A percentile compares a stretch with the other conserved stretches of the same genome.
phyloP scores from a whole-genome alignment of 169 alveolate species.

The Plasmodium coatneyi region DNA sequence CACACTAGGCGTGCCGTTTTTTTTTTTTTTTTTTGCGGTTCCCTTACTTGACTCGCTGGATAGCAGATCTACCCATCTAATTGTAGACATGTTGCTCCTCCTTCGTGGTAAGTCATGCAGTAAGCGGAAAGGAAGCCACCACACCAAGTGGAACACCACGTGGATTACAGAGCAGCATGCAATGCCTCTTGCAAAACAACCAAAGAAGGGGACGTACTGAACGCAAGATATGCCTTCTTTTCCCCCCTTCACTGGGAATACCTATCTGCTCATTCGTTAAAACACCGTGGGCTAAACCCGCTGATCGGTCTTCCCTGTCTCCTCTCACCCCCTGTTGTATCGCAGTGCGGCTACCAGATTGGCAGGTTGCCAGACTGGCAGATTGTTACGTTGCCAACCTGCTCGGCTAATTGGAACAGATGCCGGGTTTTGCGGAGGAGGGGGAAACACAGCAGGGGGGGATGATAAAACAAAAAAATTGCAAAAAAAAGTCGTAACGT shows the following conservation, averaged over 20 bases:
- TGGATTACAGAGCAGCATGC: background rate
- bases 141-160: background rate
- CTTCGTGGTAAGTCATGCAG: background rate
- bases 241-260: background rate
- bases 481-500: background rate
- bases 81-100: slow-evolving; percentile 71
- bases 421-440: background rate
- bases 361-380: too few relatives aligned
- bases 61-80: slow-evolving; percentile 86
- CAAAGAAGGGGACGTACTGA: background rate
- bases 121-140: background rate
- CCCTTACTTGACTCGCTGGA: slow-evolving; percentile 85
- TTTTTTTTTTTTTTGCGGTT: background rate
- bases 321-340: background rate
- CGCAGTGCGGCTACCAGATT: background rate
- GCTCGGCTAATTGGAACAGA: background rate
- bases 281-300: background rate
- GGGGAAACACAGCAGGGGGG: background rate
- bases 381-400: background rate
- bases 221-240: background rate
- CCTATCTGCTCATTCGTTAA: background rate
- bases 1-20: background rate
- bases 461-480: background rate
- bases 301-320: background rate
- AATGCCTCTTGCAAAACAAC: background rate